Conservation (phyloP, 1,139 yeast genomes). For the Maudiozyma humilis region DNA sequence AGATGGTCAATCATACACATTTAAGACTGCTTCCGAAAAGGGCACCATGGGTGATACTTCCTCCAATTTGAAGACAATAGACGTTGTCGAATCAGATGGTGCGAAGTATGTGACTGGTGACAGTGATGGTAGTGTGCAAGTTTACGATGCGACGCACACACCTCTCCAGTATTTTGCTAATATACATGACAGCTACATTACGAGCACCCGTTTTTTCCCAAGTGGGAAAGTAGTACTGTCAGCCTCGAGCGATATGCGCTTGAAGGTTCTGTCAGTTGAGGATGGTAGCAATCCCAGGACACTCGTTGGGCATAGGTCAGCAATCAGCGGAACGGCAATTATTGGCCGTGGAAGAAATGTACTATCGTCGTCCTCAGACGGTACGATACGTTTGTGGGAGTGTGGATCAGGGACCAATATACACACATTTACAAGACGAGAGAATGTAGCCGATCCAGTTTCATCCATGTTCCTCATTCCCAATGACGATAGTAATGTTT, state of each 20-base stretch:
- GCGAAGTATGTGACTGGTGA: slow-evolving; percentile 34
- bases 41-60: slow-evolving; percentile 6
- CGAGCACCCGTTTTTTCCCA: slow-evolving; percentile 43
- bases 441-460: slow-evolving; percentile 33
- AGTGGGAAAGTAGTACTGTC: slow-evolving; percentile 51
- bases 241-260: slow-evolving; percentile 46
- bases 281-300: slow-evolving; percentile 45
- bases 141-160: slow-evolving; percentile 20
- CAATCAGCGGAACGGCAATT: slow-evolving; percentile 41
- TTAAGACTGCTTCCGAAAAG: slow-evolving; percentile 14
- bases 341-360: slow-evolving; percentile 62
- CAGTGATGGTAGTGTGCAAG: slow-evolving; percentile 35
- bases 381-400: slow-evolving; percentile 57
- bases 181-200: slow-evolving; percentile 44
- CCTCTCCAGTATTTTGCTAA: slow-evolving; percentile 22
- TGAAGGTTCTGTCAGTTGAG: slow-evolving; percentile 48
- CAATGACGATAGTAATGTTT: not conserved
- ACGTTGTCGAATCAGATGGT: slow-evolving; percentile 2
- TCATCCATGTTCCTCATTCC: slow-evolving; percentile 19
- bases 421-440: slow-evolving; percentile 34
- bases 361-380: slow-evolving; percentile 45
- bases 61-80: slow-evolving; percentile 8
- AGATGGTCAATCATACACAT: slow-evolving; percentile 10
- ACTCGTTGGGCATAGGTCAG: slow-evolving; percentile 39
- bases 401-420: slow-evolving; percentile 47